Evolutionary conservation across 2,329 filamentous ascomycete genomes (phyloP).

Genomic region (Albifimbria verrucaria): DNA sequence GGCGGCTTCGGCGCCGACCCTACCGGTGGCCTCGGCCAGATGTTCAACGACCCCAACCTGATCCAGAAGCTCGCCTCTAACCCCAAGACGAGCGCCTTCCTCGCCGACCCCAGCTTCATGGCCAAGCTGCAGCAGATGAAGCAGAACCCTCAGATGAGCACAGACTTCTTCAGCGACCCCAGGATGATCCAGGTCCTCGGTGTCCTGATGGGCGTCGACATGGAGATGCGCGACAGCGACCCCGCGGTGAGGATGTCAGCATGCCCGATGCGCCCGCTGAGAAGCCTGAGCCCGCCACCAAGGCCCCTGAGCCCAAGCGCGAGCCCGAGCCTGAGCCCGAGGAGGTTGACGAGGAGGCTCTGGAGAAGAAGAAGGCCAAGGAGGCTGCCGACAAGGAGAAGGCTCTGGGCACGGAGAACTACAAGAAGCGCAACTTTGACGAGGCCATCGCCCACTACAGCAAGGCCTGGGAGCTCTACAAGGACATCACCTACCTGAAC

Average conservation of each 20-base stretch:
- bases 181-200: constrained; percentile 92
- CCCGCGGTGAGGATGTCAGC: constrained; percentile 56
- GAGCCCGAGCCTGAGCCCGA: constrained; percentile 62
- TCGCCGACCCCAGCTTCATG: constrained; percentile 87
- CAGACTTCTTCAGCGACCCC: constrained; percentile 82
- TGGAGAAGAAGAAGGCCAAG: constrained; percentile 86
- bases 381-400: constrained; percentile 93
- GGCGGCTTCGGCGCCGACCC: constrained; percentile 55
- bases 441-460: constrained; percentile 90
- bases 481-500: constrained; percentile 97
- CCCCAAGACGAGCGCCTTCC: constrained; percentile 82
- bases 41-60: constrained; percentile 92
- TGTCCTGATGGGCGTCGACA: constrained; percentile 89
- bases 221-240: constrained; percentile 52
- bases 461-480: constrained; percentile 91
- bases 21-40: constrained; percentile 73
- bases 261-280: constrained; percentile 67
- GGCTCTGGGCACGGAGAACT: constrained; percentile 86
- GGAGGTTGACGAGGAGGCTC: constrained; percentile 75
- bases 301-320: constrained; percentile 48
- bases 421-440: constrained; percentile 98
- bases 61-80: constrained; percentile 88
- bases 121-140: constrained; percentile 78
- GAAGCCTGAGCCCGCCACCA: constrained; percentile 48
- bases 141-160: constrained; percentile 74